Conservation (phyloP, 139 green algal genomes). For the Chlamydomonas applanata region DNA sequence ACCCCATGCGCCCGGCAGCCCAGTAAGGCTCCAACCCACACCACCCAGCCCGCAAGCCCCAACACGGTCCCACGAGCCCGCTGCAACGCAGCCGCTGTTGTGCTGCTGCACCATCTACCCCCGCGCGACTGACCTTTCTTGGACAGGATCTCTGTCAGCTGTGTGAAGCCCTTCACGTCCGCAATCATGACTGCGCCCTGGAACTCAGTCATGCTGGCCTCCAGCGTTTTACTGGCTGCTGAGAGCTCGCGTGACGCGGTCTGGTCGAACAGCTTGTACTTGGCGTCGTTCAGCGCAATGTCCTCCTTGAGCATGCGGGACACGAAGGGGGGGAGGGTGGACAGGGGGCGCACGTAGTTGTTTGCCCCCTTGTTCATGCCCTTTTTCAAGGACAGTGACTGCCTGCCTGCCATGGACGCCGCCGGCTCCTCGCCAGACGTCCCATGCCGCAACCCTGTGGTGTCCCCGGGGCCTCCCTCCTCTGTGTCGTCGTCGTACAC, state of each 20-base stretch:
- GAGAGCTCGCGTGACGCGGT: constrained; percentile 12
- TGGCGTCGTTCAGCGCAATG: constrained; percentile 31
- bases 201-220: constrained; percentile 49
- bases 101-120: too few species aligned
- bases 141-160: constrained; percentile 72
- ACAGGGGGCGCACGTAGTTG: constrained; percentile 25
- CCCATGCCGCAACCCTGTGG: background rate
- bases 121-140: constrained; percentile 46
- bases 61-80: too few species aligned
- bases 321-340: constrained; percentile 59
- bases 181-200: constrained; percentile 71
- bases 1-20: too few species aligned
- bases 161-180: constrained; percentile 83
- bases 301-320: constrained; percentile 58
- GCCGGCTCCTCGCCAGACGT: constrained; percentile 10
- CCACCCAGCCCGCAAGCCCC: background rate
- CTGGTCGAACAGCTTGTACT: constrained; percentile 37
- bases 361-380: constrained; percentile 23
- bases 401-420: constrained; percentile 10
- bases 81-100: too few species aligned
- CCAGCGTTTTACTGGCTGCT: constrained; percentile 25
- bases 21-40: too few species aligned
- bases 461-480: background rate
- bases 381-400: constrained; percentile 20
- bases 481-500: background rate